Percentiles rank a stretch among this genome's conserved stretches.
Evolutionary conservation across 305 asterid species (phyloP).

Genomic region (Fraxinus dipetala): DNA sequence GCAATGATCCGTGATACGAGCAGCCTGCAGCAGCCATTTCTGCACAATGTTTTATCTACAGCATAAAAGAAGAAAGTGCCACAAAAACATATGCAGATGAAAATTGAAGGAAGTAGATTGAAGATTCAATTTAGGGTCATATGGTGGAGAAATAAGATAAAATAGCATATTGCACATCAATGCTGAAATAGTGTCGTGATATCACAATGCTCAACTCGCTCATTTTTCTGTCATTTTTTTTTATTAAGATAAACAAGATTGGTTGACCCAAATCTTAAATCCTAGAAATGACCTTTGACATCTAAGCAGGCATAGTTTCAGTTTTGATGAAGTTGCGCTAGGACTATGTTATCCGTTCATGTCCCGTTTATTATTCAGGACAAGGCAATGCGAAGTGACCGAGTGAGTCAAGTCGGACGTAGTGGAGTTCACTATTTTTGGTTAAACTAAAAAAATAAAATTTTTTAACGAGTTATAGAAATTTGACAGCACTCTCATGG

Average conservation of each 20-base stretch:
- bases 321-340: neutral
- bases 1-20: conserved; percentile 26
- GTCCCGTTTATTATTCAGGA: neutral
- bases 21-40: conserved; percentile 36
- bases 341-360: neutral
- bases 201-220: neutral
- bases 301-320: neutral
- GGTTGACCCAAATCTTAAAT: neutral
- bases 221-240: neutral
- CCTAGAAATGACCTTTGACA: neutral
- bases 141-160: conserved; percentile 39
- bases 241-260: neutral
- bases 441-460: too few species aligned
- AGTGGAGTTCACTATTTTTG: too few species aligned
- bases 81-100: neutral
- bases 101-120: neutral
- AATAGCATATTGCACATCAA: neutral
- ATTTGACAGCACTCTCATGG: too few species aligned
- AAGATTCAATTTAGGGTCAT: conserved; percentile 12
- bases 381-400: neutral
- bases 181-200: neutral
- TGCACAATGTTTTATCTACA: conserved; percentile 1
- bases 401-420: neutral
- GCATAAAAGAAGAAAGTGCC: conserved; percentile 4
- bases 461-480: too few species aligned